Evolutionary conservation across 345 rosid genomes (phyloP).

Genomic region (Lepidium africanum): DNA sequence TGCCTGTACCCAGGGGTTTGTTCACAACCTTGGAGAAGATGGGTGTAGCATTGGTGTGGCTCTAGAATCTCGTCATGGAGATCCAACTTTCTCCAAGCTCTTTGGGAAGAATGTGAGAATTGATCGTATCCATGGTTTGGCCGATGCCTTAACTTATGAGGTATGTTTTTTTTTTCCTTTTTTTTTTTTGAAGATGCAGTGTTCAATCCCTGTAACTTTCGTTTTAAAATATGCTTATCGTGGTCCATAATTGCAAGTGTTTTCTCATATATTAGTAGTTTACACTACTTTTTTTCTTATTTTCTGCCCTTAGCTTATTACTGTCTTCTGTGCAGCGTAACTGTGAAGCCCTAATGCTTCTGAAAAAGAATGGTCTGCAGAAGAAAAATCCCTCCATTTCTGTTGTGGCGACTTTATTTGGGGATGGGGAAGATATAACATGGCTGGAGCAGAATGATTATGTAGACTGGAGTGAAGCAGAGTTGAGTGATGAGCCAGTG

Average conservation of each 20-base stretch:
- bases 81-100: constrained; percentile 93
- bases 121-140: constrained; percentile 88
- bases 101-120: constrained; percentile 83
- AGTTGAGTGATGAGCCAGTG: constrained; percentile 43
- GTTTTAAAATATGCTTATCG: neutral
- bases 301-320: constrained; percentile 1
- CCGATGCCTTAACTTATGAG: constrained; percentile 94
- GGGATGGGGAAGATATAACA: constrained; percentile 64
- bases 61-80: constrained; percentile 94
- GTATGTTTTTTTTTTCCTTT: constrained; percentile 31
- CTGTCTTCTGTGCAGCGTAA: constrained; percentile 58
- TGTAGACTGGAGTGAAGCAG: constrained; percentile 54
- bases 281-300: neutral
- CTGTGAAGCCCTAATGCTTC: constrained; percentile 94
- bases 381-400: constrained; percentile 74
- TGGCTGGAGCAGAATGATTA: constrained; percentile 59
- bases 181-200: neutral
- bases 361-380: constrained; percentile 81
- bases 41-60: constrained; percentile 92
- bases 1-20: constrained; percentile 85
- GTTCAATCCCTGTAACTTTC: neutral
- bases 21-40: constrained; percentile 88
- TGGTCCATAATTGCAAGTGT: neutral
- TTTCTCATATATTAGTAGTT: neutral
- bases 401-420: constrained; percentile 83